Percentiles rank a stretch among this genome's conserved stretches.
These are phyloP conservation scores for Lindgomyces ingoldianus DNA, from an alignment of 495 filamentous ascomycete genomes.

Conservation along the genomic window DNA sequence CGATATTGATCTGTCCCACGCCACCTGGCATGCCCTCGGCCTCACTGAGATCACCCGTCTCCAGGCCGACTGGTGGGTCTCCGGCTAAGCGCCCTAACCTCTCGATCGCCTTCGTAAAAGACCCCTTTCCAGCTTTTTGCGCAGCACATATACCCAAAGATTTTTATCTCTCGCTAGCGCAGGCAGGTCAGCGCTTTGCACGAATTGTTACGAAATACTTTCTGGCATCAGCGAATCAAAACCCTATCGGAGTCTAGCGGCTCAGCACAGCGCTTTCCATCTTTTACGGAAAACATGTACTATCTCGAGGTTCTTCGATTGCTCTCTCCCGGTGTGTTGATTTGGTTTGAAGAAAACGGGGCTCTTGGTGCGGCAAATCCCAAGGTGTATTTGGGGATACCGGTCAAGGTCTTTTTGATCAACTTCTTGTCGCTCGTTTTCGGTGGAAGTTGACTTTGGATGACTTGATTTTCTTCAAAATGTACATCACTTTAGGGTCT, in stretches of 20 bases:
- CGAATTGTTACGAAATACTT: conserved; percentile 29
- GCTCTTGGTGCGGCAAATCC: conserved; percentile 3
- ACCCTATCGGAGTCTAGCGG: background rate
- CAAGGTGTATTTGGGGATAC: conserved; percentile 10
- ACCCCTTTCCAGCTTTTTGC: conserved; percentile 21
- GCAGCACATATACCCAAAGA: conserved; percentile 22
- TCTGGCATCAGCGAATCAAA: background rate
- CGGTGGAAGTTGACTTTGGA: background rate
- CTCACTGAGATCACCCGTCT: conserved; percentile 15
- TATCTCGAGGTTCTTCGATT: background rate
- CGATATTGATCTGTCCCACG: conserved; percentile 14
- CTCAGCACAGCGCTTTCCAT: background rate
- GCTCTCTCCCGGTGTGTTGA: background rate
- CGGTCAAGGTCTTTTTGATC: background rate
- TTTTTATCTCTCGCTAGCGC: conserved; percentile 27
- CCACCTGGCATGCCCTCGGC: conserved; percentile 4
- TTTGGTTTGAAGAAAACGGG: background rate
- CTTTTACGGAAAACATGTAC: conserved; percentile 18
- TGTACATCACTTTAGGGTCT: conserved; percentile 23
- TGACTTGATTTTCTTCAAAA: background rate
- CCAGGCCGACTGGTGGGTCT: conserved; percentile 18
- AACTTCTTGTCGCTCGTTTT: conserved; percentile 18
- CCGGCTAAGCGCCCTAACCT: conserved; percentile 1
- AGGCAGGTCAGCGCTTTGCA: conserved; percentile 38
- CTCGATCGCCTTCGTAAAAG: conserved; percentile 11